Evolutionary conservation across 2,329 filamentous ascomycete genomes (phyloP), one percentile per base, ranked within the genome.

Genomic region (Aspergillus uvarum): DNA sequence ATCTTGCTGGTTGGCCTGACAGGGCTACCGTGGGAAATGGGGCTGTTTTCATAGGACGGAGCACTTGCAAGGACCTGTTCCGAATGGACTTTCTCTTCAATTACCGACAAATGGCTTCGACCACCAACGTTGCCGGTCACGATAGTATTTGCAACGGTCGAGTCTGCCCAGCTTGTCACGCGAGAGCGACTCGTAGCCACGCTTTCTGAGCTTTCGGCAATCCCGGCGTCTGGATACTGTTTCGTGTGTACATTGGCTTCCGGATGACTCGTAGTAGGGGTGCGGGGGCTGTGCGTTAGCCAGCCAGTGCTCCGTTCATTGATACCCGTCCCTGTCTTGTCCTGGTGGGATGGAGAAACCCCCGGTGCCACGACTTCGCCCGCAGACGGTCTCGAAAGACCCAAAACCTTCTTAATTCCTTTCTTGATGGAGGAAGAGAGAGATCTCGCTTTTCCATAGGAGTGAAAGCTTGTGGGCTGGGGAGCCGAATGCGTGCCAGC

Each of bases 111-210:
- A 10, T 74, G 71, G 57, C 77, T 75, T 12, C 69, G 69, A 47
- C 75, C 72, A 5, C 70, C 68, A 31, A 67, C 60, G 21, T 68
- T 73, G 22, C 72, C 69, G 11, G 71, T 70, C n/a, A 66, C 64
- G 29, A 78, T 65, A 5, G 78, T 80, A 58, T 77, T 77, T 49
- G 72, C 70, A n/a, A 71, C 71, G 2, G 76, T 80, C 3, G 80
- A 81, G 61, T 81, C 73, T 38, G 80, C 76, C 80, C 79, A 81
- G 64, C 79, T 82, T 14, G 78, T 80, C n/a, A 80, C 77, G 29
- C 79, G 77, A 32, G 80, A 81, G 32, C 68, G 69, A 10, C 70
- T 73, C 3, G 73, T 76, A 47, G 67, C 70, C 31, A 74, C 57
- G 51, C 74, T 78, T 42, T 73, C 72, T 21, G 65, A 68, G 59